Evolutionary conservation across 768 basidiomycete species (phyloP).

Genomic region (Vararia minispora): DNA sequence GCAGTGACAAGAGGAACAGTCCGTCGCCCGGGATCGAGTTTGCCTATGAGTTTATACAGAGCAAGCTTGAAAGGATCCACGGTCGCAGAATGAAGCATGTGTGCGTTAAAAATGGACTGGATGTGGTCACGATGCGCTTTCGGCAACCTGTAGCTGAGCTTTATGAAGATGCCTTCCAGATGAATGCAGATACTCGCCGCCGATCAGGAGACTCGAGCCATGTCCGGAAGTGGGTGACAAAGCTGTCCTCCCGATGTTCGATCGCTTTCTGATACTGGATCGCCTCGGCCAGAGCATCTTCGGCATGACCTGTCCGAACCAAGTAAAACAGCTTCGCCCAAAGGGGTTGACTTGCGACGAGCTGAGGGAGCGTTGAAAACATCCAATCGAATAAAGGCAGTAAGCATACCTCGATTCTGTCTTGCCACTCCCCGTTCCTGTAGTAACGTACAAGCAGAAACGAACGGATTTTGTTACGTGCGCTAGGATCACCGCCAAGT

Average conservation of each 20-base stretch:
- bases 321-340: constrained; percentile 96
- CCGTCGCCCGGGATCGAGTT: constrained; percentile 72
- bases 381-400: not conserved
- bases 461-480: constrained; percentile 82
- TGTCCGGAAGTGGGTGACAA: constrained; percentile 70
- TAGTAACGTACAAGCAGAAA: constrained; percentile 78
- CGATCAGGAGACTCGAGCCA: constrained; percentile 78
- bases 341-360: constrained; percentile 77
- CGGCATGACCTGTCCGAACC: constrained; percentile 70
- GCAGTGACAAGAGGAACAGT: constrained; percentile 76
- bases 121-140: constrained; percentile 73
- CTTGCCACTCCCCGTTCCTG: constrained; percentile 73
- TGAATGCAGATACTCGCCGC: constrained; percentile 33
- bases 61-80: constrained; percentile 95
- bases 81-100: constrained; percentile 80
- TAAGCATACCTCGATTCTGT: constrained; percentile 65
- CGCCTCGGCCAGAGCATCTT: constrained; percentile 75
- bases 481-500: constrained; percentile 85
- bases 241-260: constrained; percentile 70
- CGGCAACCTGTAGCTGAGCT: constrained; percentile 36
- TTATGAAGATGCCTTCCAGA: constrained; percentile 3
- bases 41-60: constrained; percentile 90
- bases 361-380: constrained; percentile 28
- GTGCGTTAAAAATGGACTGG: constrained; percentile 69
- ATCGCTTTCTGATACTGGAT: constrained; percentile 56